phyloP scores from a whole-genome alignment of 768 basidiomycete species.

The Phaeolepiota aurea region DNA sequence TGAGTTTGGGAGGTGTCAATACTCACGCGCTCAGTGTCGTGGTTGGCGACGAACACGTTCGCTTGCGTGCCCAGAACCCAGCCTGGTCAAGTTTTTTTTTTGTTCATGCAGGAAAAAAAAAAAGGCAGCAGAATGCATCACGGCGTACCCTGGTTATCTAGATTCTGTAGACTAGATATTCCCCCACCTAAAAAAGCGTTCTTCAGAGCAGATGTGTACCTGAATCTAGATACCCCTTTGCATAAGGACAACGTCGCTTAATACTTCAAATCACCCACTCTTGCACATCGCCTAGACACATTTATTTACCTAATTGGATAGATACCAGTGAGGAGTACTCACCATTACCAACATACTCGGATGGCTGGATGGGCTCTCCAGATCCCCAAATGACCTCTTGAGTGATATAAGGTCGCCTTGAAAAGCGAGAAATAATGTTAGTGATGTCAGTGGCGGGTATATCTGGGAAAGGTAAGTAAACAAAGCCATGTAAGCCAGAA shows the following conservation, averaged over 20 bases:
- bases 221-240: slow-evolving; percentile 32
- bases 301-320: not conserved
- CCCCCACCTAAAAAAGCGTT: slow-evolving; percentile 43
- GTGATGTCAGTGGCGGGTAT: slow-evolving; percentile 44
- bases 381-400: slow-evolving; percentile 52
- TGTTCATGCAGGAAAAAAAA: not conserved
- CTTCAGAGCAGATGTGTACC: slow-evolving; percentile 45
- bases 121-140: not conserved
- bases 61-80: slow-evolving; percentile 48
- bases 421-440: slow-evolving; percentile 41
- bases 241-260: not conserved
- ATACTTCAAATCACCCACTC: slow-evolving; percentile 25
- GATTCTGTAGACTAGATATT: slow-evolving; percentile 41
- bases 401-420: slow-evolving; percentile 42
- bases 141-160: slow-evolving; percentile 40
- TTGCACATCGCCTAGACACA: slow-evolving; percentile 51
- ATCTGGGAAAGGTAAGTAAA: slow-evolving; percentile 23
- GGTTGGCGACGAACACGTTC: slow-evolving; percentile 62
- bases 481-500: not conserved
- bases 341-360: slow-evolving; percentile 48
- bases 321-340: slow-evolving; percentile 6
- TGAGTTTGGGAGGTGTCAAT: not conserved
- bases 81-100: slow-evolving; percentile 20
- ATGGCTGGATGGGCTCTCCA: slow-evolving; percentile 47
- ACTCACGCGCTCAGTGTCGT: slow-evolving; percentile 57